A percentile compares a stretch with the other conserved stretches of the same genome.
Evolutionary conservation across 371 early-diverging fungal species (phyloP).

Genomic region (Mortierella sp.): DNA sequence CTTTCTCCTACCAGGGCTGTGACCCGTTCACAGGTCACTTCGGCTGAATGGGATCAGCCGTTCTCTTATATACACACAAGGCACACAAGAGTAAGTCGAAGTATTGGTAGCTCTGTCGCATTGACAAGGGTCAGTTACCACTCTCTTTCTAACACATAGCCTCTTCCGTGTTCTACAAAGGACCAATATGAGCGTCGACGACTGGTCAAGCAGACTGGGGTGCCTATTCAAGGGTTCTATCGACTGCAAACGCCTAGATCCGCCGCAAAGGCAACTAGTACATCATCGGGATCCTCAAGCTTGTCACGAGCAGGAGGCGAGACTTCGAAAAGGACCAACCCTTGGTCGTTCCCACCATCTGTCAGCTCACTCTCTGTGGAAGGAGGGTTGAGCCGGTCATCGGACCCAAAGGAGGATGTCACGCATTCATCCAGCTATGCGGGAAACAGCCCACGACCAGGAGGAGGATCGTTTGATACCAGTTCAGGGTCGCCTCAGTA

Average conservation of each 20-base stretch:
- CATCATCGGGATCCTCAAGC: background rate
- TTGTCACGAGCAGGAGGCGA: background rate
- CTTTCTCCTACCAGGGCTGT: background rate
- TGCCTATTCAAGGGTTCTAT: conserved; percentile 26
- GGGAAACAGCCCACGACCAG: conserved; percentile 8
- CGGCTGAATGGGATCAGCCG: background rate
- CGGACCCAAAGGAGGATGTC: conserved; percentile 24
- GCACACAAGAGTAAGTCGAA: conserved; percentile 7
- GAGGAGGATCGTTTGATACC: conserved; percentile 6
- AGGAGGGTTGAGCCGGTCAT: conserved; percentile 9
- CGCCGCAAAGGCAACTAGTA: background rate
- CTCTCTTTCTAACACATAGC: background rate
- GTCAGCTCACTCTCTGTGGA: conserved; percentile 22
- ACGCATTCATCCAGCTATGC: conserved; percentile 14
- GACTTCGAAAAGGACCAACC: conserved; percentile 4
- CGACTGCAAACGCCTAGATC: background rate
- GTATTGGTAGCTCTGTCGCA: background rate
- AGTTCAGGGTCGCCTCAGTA: background rate
- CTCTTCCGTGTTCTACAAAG: background rate
- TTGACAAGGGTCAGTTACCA: background rate
- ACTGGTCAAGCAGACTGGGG: conserved; percentile 19
- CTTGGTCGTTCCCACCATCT: conserved; percentile 32
- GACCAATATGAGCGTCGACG: conserved; percentile 16
- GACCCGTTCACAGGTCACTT: background rate
- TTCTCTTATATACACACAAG: background rate